Percentiles rank a stretch among this genome's conserved stretches.
Conservation (phyloP, 2,329 filamentous ascomycete genomes). For the Pyricularia pennisetigena region DNA sequence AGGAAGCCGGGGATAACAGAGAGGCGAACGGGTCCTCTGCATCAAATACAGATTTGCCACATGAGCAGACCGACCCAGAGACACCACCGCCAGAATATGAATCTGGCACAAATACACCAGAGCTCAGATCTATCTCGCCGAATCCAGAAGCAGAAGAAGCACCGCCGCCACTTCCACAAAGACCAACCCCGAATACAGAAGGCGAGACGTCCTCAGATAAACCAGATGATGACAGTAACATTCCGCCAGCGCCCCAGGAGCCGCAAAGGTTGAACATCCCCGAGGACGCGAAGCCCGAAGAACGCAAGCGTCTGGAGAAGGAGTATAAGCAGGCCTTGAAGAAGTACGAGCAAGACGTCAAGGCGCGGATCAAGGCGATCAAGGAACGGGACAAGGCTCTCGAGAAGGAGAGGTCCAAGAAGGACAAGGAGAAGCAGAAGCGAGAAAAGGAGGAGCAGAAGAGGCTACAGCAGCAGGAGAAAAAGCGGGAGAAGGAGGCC, state of each 20-base stretch:
- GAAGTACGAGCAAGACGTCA: conserved; percentile 55
- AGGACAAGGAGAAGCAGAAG: conserved; percentile 29
- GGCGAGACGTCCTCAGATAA: not conserved
- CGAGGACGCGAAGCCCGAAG: conserved; percentile 51
- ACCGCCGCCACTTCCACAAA: not conserved
- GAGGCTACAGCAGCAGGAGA: conserved; percentile 19
- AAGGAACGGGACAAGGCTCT: conserved; percentile 52
- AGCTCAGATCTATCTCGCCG: not conserved
- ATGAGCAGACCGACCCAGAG: not conserved
- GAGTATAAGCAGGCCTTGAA: conserved; percentile 54
- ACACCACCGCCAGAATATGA: not conserved
- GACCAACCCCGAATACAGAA: not conserved
- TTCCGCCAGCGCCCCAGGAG: conserved; percentile 41
- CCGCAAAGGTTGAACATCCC: conserved; percentile 47
- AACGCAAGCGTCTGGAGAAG: conserved; percentile 59
- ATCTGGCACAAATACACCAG: not conserved
- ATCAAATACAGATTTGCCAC: not conserved
- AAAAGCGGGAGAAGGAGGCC: conserved; percentile 23
- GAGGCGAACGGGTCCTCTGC: not conserved
- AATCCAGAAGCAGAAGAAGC: not conserved
- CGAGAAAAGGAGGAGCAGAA: conserved; percentile 10
- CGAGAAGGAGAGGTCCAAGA: conserved; percentile 39
- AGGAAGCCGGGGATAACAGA: not conserved
- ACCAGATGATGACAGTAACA: conserved; percentile 11
- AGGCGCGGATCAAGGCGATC: conserved; percentile 54